Evolutionary conservation across 768 basidiomycete species (phyloP).

Genomic region (Leucocoprinus sp.): DNA sequence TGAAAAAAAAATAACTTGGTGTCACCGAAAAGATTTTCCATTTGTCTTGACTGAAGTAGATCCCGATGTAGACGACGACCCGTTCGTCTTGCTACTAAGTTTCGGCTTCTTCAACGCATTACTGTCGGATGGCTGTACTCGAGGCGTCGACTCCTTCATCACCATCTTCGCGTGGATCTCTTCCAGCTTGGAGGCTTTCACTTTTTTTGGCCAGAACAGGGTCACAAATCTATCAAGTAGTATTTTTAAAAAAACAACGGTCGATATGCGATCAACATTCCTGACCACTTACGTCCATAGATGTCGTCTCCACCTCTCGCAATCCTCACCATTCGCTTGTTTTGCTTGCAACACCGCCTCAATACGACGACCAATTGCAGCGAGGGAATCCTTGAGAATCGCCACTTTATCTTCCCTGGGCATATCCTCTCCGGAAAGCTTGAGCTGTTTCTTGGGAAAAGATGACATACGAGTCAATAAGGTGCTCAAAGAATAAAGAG

Average conservation of each 20-base stretch:
- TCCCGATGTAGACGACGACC: slow-evolving; percentile 33
- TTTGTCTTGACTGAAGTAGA: slow-evolving; percentile 43
- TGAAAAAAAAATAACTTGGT: slow-evolving; percentile 15
- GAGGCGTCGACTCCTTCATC: slow-evolving; percentile 71
- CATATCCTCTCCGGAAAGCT: slow-evolving; percentile 88
- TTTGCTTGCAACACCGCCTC: slow-evolving; percentile 74
- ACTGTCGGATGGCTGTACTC: slow-evolving; percentile 40
- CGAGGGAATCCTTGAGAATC: slow-evolving; percentile 90
- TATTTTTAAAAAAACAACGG: background rate
- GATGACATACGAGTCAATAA: slow-evolving; percentile 11
- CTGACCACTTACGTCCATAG: slow-evolving; percentile 84
- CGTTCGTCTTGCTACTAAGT: slow-evolving; percentile 48
- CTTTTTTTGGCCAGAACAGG: slow-evolving; percentile 96
- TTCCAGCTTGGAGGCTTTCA: slow-evolving; percentile 86
- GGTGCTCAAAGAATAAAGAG: too few species aligned
- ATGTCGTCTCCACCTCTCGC: slow-evolving; percentile 84
- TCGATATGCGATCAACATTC: background rate
- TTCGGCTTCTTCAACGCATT: slow-evolving; percentile 52
- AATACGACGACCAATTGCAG: slow-evolving; percentile 89
- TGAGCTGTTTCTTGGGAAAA: slow-evolving; percentile 78
- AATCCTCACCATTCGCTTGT: slow-evolving; percentile 71
- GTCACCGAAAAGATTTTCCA: slow-evolving; percentile 55
- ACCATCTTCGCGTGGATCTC: slow-evolving; percentile 97
- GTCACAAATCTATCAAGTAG: slow-evolving; percentile 68
- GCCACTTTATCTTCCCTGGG: slow-evolving; percentile 94